Evolutionary conservation across 2,329 filamentous ascomycete genomes (phyloP).

Genomic region (Pseudocercospora pini-densiflorae): DNA sequence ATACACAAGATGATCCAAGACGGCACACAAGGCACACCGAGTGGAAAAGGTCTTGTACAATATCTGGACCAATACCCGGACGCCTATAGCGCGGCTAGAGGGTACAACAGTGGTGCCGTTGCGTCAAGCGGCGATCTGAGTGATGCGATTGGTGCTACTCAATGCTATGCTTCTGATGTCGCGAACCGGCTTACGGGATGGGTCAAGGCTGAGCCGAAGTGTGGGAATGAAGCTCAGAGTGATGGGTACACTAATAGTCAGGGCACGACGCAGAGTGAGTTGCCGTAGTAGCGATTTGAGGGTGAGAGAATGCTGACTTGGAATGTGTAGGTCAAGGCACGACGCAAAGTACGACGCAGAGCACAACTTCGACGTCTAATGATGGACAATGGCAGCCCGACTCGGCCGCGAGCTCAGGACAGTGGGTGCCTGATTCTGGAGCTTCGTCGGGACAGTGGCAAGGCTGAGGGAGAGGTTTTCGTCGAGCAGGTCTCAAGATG

Average conservation of each 20-base stretch:
- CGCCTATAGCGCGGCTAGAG: constrained; percentile 42
- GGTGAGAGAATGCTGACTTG: too few relatives aligned
- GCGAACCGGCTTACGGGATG: constrained; percentile 55
- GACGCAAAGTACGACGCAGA: background rate
- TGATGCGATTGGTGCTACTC: constrained; percentile 51
- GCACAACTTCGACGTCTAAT: background rate
- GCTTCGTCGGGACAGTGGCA: background rate
- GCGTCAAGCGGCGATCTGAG: constrained; percentile 44
- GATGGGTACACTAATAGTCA: background rate
- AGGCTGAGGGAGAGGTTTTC: too few relatives aligned
- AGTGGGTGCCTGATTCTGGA: background rate
- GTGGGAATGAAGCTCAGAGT: constrained; percentile 8
- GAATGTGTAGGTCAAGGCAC: background rate
- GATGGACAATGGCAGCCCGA: background rate
- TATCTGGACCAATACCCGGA: constrained; percentile 20
- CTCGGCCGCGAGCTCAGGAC: background rate
- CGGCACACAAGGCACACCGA: constrained; percentile 24
- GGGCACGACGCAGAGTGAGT: background rate
- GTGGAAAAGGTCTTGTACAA: constrained; percentile 23
- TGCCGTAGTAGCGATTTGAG: too few relatives aligned
- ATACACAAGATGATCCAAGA: constrained; percentile 26
- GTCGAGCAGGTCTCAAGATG: too few relatives aligned
- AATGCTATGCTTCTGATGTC: constrained; percentile 58
- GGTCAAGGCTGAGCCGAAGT: constrained; percentile 35
- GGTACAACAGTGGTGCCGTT: constrained; percentile 38